A percentile compares a stretch with the other conserved stretches of the same genome.
Evolutionary conservation across 139 green algal genomes (phyloP).

Genomic region (Spirogloea muscicola): DNA sequence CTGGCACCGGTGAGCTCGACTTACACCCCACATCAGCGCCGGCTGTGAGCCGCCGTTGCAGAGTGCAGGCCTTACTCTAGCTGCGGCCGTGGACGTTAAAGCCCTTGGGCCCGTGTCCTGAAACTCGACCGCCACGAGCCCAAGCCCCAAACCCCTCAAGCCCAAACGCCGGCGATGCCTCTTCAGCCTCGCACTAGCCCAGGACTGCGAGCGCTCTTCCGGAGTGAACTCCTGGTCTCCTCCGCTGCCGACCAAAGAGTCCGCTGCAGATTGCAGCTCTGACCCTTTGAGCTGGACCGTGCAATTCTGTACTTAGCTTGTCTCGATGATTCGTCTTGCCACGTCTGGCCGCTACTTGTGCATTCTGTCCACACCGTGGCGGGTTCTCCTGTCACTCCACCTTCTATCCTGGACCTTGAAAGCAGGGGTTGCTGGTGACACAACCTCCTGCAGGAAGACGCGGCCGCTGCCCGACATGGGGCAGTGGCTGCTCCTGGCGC

Average conservation of each 20-base stretch:
- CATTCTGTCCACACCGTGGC: background rate
- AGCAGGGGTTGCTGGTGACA: background rate
- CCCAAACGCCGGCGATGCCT: background rate
- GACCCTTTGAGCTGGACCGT: no score
- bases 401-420: background rate
- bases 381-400: background rate
- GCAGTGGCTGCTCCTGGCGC: constrained; percentile 25
- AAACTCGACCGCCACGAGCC: background rate
- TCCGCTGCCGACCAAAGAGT: no score
- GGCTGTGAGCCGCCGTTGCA: no score
- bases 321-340: background rate
- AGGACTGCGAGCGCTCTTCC: no score
- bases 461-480: constrained; percentile 31
- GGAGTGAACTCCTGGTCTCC: no score
- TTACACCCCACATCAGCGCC: no score
- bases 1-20: constrained; percentile 29
- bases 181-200: background rate
- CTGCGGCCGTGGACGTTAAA: background rate
- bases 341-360: background rate
- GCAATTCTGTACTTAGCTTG: no score
- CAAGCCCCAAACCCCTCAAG: background rate
- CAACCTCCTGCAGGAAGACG: background rate
- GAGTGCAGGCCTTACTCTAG: no score
- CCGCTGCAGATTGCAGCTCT: no score
- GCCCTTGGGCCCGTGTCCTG: background rate